Evolutionary conservation across 2,329 filamentous ascomycete genomes (phyloP), one percentile per base, ranked within the genome.

Genomic region (Talaromyces sp.): DNA sequence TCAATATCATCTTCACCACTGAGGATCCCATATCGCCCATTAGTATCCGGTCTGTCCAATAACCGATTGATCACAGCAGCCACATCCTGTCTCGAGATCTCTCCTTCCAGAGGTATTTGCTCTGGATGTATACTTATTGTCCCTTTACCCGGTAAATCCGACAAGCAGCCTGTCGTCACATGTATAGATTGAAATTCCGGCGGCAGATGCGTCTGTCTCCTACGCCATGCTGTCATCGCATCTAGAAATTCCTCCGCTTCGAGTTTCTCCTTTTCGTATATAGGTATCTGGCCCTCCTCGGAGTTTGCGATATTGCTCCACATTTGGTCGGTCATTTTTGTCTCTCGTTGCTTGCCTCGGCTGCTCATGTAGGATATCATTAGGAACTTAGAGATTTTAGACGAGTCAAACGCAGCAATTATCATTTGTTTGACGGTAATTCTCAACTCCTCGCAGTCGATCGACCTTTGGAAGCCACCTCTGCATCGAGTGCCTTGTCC

Each of bases 221-320:
- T 47, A 8, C 62, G 39, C 62, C 62, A 63, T 11, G 31, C 62
- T n/a, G 62, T 16, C 62, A 57, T 49, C 1, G 83, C 80, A 11
- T 82, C 82, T 68, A 86, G 73, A 60, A 83, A 83, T 73, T 86
- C 83, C 68, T 86, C 84, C 1, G 84, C 83, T 22, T 83, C 83
- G 27, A 84, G 76, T 68, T 86, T 86, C n/a, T 84, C 84, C 50
- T 81, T 76, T 67, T 78, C 81, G 69, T 86, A 86, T 13, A 80
- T 75, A 2, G 83, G 81, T 27, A 86, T 74, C 0, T 81, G 71
- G 41, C 83, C 78, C 14, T 75, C 77, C 66, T 84, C 83, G 24
- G 79, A 74, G 66, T 82, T 77, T 60, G 81, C 77, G 1, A 83
- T 75, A 1, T 70, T 68, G 3, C 73, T 75, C 79, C 80, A 83